Percentiles rank a stretch among this genome's conserved stretches.
phyloP scores from a whole-genome alignment of 306 rosid species.

The Inga leiocalycina region DNA sequence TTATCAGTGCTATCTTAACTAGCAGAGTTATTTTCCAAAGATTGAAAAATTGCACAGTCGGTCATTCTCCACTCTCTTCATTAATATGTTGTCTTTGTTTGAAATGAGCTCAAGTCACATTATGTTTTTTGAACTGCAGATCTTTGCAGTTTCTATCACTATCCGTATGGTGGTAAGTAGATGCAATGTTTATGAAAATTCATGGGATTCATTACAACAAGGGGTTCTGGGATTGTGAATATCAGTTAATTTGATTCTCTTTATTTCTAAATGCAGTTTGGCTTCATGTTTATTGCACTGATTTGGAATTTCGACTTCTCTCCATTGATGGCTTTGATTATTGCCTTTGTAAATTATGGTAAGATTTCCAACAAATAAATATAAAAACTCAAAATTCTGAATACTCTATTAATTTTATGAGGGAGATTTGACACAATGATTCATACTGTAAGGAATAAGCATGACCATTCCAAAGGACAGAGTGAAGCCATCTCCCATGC shows the following conservation, averaged over 20 bases:
- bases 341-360: slow-evolving; percentile 97
- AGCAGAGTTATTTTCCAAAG: slow-evolving; percentile 96
- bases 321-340: slow-evolving; percentile 98
- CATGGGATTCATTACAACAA: not conserved
- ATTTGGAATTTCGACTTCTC: slow-evolving; percentile 97
- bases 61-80: slow-evolving; percentile 32
- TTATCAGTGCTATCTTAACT: slow-evolving; percentile 93
- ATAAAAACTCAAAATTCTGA: not conserved
- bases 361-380: slow-evolving; percentile 23
- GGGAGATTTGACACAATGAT: slow-evolving; percentile 35
- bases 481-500: slow-evolving; percentile 95
- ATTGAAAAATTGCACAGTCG: slow-evolving; percentile 96
- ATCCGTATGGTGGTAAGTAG: slow-evolving; percentile 96
- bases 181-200: not conserved
- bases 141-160: slow-evolving; percentile 97
- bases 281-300: slow-evolving; percentile 92
- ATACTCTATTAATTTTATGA: not conserved
- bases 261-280: slow-evolving; percentile 66
- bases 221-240: not conserved
- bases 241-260: slow-evolving; percentile 11
- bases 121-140: slow-evolving; percentile 52
- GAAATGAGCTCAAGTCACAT: slow-evolving; percentile 12
- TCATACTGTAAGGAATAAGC: slow-evolving; percentile 69
- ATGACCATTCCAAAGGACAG: slow-evolving; percentile 99
- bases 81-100: slow-evolving; percentile 10